Conservation (phyloP, 306 rosid genomes). For the Gleditsia sinensis region DNA sequence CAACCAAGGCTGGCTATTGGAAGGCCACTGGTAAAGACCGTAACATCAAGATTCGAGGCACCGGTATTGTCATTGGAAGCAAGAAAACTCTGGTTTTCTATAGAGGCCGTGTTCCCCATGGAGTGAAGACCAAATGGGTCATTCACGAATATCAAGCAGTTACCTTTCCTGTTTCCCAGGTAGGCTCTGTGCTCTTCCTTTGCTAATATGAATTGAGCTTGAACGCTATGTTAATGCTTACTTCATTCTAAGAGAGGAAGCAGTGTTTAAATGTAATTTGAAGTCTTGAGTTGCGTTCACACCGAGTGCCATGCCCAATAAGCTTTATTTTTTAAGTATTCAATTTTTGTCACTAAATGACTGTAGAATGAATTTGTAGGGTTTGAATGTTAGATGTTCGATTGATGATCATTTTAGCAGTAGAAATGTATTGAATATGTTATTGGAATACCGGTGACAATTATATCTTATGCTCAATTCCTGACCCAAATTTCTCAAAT, state of each 20-base stretch:
- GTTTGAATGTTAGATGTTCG: background rate
- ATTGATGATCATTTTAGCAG: background rate
- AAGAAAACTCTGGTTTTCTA: slow-evolving; percentile 70
- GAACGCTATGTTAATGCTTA: too few species aligned
- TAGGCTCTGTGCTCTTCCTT: background rate
- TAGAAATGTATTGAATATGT: slow-evolving; percentile 15
- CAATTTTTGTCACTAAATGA: too few species aligned
- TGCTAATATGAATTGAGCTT: background rate
- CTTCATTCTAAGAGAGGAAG: too few species aligned
- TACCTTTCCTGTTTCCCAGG: slow-evolving; percentile 36
- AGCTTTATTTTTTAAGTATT: too few species aligned
- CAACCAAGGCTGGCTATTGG: slow-evolving; percentile 63
- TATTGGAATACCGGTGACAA: background rate
- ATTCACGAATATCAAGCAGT: slow-evolving; percentile 64
- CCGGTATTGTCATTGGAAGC: slow-evolving; percentile 43
- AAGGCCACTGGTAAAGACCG: slow-evolving; percentile 59
- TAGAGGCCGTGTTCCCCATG: slow-evolving; percentile 25
- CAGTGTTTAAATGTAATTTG: too few species aligned
- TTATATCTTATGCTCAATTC: background rate
- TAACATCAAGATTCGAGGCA: slow-evolving; percentile 21
- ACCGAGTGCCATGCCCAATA: too few species aligned
- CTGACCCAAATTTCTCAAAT: background rate
- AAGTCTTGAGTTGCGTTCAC: too few species aligned
- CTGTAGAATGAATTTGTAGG: too few species aligned
- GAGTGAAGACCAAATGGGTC: slow-evolving; percentile 51